Evolutionary conservation across 352 stramenopile genomes (phyloP), one percentile per base, ranked within the genome.

Genomic region (Globisporangium carolinianum): DNA sequence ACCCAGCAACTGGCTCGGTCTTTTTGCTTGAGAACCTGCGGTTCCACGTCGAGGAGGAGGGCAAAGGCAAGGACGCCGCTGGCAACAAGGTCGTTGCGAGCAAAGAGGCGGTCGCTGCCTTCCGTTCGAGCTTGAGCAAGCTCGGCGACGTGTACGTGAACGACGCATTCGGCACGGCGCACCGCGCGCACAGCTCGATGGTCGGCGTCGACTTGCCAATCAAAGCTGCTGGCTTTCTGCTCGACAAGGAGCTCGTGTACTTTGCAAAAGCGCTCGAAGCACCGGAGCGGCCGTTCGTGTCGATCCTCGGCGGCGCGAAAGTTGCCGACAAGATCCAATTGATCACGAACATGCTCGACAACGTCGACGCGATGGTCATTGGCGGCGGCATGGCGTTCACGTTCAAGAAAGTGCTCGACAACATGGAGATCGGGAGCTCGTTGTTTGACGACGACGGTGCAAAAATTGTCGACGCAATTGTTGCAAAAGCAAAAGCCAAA

Each of bases 211-310:
- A 91, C 50, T 76, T 96, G 6, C 83, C 93, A 12, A 69, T 91
- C 9, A 87, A 92, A 50, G 80, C 92, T 45, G 95, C 93, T 45
- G 97, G 98, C 53, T 99, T 99, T 69, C 69, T 99, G 39, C 74
- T 99, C 37, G 95, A 99, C 72, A 99, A 99, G 87, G 98, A 99
- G 78, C 83, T 99, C 5, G 90, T 99, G 73, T 99, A 99, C 80
- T 97, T 99, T 56, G 91, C 97, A 72, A 97, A 97, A 63, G 98
- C 97, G n/a, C 84, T 99, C n/a, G 91, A 99, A 53, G 73, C 94
- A 14, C 97, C 97, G 4, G 95, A 98, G 60, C 86, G 94, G 42
- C 98, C 97, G 42, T 97, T 99, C 62, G 85, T 97, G 58, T 98
- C 97, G 35, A 99, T 99, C 69, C 87, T 99, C 51, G 97, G 98